Percentiles rank a stretch among this genome's conserved stretches.
phyloP scores from a whole-genome alignment of 768 basidiomycete genomes.

The Mycena sanguinolenta region DNA sequence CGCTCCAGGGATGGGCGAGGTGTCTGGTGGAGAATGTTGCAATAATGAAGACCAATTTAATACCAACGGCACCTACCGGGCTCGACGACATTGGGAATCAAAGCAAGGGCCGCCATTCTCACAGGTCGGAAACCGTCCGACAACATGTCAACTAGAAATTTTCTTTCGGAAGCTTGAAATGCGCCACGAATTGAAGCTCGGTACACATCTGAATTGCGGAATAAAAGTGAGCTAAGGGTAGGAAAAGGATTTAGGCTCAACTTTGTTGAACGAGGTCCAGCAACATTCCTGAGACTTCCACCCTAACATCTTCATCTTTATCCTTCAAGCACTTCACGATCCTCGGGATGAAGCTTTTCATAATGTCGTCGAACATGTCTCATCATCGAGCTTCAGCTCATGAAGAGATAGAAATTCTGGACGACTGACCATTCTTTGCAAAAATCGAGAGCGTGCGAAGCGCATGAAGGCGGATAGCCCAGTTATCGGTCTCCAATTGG shows the following conservation, averaged over 20 bases:
- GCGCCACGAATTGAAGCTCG: too few species aligned
- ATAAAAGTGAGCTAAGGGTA: background rate
- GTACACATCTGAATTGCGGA: background rate
- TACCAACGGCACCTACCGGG: background rate
- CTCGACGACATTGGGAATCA: conserved; percentile 10
- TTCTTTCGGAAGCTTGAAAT: background rate
- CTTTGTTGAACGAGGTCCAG: conserved; percentile 3
- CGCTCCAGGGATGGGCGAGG: background rate
- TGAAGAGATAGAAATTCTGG: background rate
- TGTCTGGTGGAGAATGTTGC: background rate
- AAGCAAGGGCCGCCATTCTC: conserved; percentile 2
- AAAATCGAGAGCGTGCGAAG: background rate
- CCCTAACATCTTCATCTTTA: conserved; percentile 3
- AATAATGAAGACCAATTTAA: background rate
- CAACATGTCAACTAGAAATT: background rate
- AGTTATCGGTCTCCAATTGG: background rate
- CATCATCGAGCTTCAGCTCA: background rate
- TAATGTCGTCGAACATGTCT: conserved; percentile 19
- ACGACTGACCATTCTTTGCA: conserved; percentile 12
- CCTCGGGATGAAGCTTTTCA: conserved; percentile 8
- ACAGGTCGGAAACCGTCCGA: background rate
- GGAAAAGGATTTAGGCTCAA: background rate
- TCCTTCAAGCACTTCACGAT: conserved; percentile 8
- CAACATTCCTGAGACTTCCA: background rate
- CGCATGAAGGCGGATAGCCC: background rate